Evolutionary conservation across 345 rosid species (phyloP).

Genomic region (Luvunga scandens): DNA sequence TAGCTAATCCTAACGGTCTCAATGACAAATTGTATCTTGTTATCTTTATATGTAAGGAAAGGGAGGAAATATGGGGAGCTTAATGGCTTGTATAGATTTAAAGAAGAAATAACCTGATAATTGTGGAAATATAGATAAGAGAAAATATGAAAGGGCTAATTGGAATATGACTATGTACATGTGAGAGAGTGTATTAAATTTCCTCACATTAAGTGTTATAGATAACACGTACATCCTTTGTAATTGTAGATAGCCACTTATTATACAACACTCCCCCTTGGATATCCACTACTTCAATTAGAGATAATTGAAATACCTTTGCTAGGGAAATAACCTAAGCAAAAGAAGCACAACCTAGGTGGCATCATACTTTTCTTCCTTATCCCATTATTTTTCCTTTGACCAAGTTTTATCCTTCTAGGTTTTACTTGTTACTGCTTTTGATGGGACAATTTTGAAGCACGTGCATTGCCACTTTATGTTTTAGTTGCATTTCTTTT

Average conservation of each 20-base stretch:
- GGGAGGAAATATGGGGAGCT: not conserved
- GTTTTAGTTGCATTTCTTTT: not conserved
- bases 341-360: not conserved
- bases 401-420: not conserved
- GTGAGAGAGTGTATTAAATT: not conserved
- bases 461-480: not conserved
- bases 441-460: not conserved
- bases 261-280: not conserved
- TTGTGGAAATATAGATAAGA: too few relatives aligned
- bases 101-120: too few relatives aligned
- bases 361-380: not conserved
- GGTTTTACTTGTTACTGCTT: not conserved
- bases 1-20: not conserved
- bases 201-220: too few relatives aligned
- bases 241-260: not conserved
- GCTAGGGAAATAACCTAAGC: not conserved
- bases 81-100: not conserved
- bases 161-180: not conserved
- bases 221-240: not conserved
- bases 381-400: not conserved
- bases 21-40: not conserved
- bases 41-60: not conserved
- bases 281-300: too few relatives aligned
- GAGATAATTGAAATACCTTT: not conserved
- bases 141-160: not conserved